These are phyloP conservation scores for Tulasnella sp. DNA, from an alignment of 768 basidiomycete genomes.

Conservation along the genomic window DNA sequence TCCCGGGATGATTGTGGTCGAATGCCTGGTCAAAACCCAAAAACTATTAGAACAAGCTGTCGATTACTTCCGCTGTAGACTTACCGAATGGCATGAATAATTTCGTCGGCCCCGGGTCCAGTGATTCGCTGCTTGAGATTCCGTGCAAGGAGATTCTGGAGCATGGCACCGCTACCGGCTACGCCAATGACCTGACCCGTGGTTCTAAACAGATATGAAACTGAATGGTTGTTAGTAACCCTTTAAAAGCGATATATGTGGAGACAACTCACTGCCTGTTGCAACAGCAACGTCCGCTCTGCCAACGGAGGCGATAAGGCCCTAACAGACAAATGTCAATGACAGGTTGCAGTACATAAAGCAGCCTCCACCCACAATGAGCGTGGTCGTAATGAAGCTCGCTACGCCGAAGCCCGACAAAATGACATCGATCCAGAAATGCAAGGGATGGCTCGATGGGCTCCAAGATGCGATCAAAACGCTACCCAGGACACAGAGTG, in stretches of 20 bases:
- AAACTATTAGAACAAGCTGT: constrained; percentile 24
- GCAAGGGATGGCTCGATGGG: constrained; percentile 48
- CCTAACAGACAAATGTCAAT: constrained; percentile 40
- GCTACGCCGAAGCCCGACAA: constrained; percentile 82
- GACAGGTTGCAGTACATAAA: not conserved
- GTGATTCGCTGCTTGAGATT: constrained; percentile 67
- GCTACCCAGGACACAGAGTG: constrained; percentile 51
- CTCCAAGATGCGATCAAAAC: constrained; percentile 60
- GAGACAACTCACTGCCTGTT: constrained; percentile 64
- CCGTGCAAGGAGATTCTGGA: constrained; percentile 68
- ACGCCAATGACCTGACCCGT: constrained; percentile 95
- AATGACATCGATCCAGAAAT: constrained; percentile 70
- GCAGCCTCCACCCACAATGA: constrained; percentile 48
- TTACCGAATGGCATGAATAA: constrained; percentile 28
- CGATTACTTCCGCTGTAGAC: not conserved
- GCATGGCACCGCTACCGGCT: constrained; percentile 71
- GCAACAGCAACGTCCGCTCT: constrained; percentile 81
- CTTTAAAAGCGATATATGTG: not conserved
- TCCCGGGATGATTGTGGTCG: constrained; percentile 60
- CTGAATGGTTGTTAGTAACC: constrained; percentile 28
- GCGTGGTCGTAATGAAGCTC: constrained; percentile 73
- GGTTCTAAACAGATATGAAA: constrained; percentile 88
- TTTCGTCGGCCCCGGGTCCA: constrained; percentile 65
- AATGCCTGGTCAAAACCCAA: constrained; percentile 27
- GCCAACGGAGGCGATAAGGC: constrained; percentile 75